Conservation (phyloP, 805 yeast species). For the Candida coleopterorum region DNA sequence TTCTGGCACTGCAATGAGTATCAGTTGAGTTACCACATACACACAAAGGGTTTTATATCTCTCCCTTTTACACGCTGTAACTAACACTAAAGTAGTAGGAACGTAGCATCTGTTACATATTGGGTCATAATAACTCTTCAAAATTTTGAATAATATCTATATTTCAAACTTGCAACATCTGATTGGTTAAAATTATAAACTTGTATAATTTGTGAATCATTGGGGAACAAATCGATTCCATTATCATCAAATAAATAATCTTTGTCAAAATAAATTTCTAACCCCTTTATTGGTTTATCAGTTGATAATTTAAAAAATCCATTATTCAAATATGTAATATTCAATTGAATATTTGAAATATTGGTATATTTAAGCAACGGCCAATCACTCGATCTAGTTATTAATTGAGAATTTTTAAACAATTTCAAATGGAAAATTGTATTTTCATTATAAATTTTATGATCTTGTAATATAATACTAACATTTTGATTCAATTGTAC, state of each 20-base stretch:
- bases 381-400: conserved; percentile 41
- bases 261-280: conserved; percentile 26
- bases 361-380: conserved; percentile 37
- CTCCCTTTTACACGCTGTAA: too few species aligned
- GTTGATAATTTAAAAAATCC: conserved; percentile 21
- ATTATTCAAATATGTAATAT: conserved; percentile 12
- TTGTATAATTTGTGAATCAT: conserved; percentile 15
- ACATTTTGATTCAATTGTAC: too few species aligned
- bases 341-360: conserved; percentile 12
- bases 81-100: neutral
- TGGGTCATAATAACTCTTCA: too few species aligned
- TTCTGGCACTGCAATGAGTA: too few species aligned
- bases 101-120: too few species aligned
- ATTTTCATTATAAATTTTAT: neutral
- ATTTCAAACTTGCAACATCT: neutral
- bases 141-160: neutral
- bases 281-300: conserved; percentile 41
- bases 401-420: conserved; percentile 11
- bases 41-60: too few species aligned
- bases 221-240: conserved; percentile 46
- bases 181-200: conserved; percentile 11
- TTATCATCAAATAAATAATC: conserved; percentile 31
- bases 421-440: neutral
- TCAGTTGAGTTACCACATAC: too few species aligned
- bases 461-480: too few species aligned